phyloP scores from a whole-genome alignment of 176 grass and related monocot genomes.

The Eremochloa ophiuroides region DNA sequence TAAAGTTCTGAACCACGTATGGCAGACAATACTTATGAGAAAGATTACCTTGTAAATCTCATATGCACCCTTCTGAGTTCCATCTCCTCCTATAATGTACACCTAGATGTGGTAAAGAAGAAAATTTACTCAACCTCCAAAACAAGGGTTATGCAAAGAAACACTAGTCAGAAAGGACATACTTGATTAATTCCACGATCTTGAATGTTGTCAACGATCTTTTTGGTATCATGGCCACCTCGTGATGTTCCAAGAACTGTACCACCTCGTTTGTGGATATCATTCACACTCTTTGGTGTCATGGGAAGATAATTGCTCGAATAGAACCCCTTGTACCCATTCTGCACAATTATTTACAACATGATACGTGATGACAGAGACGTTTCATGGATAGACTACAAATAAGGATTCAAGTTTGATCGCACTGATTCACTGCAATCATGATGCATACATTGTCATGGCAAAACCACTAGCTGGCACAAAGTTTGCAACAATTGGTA shows the following conservation, averaged over 20 bases:
- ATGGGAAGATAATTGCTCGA: conserved; percentile 80
- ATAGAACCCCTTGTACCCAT: conserved; percentile 98
- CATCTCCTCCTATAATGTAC: conserved; percentile 94
- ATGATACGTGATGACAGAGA: conserved; percentile 9
- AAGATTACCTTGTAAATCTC: conserved; percentile 82
- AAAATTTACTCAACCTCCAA: conserved; percentile 6
- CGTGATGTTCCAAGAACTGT: conserved; percentile 91
- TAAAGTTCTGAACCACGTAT: conserved; percentile 15
- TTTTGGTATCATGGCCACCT: conserved; percentile 89
- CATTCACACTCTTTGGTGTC: conserved; percentile 92
- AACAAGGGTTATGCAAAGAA: background rate
- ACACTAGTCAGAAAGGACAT: background rate
- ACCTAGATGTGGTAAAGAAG: conserved; percentile 45
- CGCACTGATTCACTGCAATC: background rate
- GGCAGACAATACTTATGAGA: background rate
- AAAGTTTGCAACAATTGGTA: conserved; percentile 4
- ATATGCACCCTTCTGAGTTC: conserved; percentile 91
- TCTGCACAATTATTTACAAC: conserved; percentile 35
- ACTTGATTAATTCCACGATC: conserved; percentile 99
- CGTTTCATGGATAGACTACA: background rate
- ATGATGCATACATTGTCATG: background rate
- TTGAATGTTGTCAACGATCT: conserved; percentile 96
- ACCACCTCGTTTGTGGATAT: conserved; percentile 91
- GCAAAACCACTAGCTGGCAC: conserved; percentile 12
- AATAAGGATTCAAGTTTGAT: background rate